phyloP scores from a whole-genome alignment of 2,329 filamentous ascomycete species.

The Aspergillus tubingensis region DNA sequence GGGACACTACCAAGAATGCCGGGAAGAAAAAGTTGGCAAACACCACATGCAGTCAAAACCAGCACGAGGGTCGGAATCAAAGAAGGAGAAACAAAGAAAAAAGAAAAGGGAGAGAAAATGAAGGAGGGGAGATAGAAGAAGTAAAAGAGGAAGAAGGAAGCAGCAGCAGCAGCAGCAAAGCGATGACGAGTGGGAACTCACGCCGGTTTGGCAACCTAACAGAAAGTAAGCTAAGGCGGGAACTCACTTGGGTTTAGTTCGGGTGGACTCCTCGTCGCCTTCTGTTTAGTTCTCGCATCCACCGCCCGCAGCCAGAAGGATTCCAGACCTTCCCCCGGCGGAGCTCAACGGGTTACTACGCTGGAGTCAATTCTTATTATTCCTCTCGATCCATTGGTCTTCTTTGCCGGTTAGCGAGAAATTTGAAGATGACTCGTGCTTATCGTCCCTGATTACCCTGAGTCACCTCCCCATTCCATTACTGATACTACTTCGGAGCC shows the following conservation, averaged over 20 bases:
- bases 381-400: no score
- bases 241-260: background rate
- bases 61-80: background rate
- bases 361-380: background rate
- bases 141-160: background rate
- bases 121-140: background rate
- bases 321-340: constrained; percentile 2
- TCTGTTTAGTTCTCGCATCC: background rate
- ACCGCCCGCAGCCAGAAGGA: constrained; percentile 4
- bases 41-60: background rate
- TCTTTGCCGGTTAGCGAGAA: no score
- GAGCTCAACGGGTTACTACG: background rate
- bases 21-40: background rate
- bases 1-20: background rate
- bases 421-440: background rate
- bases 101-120: background rate
- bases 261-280: background rate
- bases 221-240: background rate
- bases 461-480: background rate
- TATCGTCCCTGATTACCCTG: constrained; percentile 1
- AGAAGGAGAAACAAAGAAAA: background rate
- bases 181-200: constrained; percentile 5
- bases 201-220: background rate
- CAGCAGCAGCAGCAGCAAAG: background rate
- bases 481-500: background rate